Evolutionary conservation across 1,139 yeast species (phyloP), one percentile per base, ranked within the genome.

Genomic region (Suhomyces bokatorum): DNA sequence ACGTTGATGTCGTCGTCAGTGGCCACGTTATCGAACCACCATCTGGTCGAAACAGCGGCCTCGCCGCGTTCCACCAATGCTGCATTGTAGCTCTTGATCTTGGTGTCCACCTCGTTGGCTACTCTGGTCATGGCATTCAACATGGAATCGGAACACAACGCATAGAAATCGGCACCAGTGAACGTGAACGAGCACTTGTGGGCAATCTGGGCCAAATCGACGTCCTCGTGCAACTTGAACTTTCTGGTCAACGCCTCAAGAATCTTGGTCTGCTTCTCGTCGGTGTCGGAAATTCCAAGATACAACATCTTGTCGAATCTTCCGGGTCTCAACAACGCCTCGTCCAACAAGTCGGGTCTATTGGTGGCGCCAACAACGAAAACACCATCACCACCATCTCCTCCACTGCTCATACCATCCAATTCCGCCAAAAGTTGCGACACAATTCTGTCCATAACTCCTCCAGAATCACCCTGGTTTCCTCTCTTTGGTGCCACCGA

Each of bases 401-500:
- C 73, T 13, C 83, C 80, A 6, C 86, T 82, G 59, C 95, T 85
- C 97, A 91, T 91, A 32, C 98, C 98, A 60, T 93, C 99, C 39
- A 93, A 72, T 63, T 93, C 99, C 0, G 98, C 97, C 40, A 93
- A 73, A 40, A 93, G 71, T 64, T 93, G 99, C 0, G 97, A 90
- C 1, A 93, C 99, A 54, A 93, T 93, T 65, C 99, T 79, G 63
- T 93, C 98, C 98, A 91, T 91, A 5, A 91, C 98, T 52, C 98
- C 98, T 20, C 98, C 98, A 2, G 97, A 89, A 64, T 93, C 98
- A 29, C 98, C 98, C 61, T 91, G 97, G 62, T 93, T 91, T 35
- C 98, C 98, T 70, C 98, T 82, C 63, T 93, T 91, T 0, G 98
- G 98, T 0, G 99, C 99, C 2, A 91, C 97, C 2, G 97, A 90